Evolutionary conservation across 2,329 filamentous ascomycete genomes (phyloP), one percentile per base, ranked within the genome.

Genomic region (Setomelanomma holmii): DNA sequence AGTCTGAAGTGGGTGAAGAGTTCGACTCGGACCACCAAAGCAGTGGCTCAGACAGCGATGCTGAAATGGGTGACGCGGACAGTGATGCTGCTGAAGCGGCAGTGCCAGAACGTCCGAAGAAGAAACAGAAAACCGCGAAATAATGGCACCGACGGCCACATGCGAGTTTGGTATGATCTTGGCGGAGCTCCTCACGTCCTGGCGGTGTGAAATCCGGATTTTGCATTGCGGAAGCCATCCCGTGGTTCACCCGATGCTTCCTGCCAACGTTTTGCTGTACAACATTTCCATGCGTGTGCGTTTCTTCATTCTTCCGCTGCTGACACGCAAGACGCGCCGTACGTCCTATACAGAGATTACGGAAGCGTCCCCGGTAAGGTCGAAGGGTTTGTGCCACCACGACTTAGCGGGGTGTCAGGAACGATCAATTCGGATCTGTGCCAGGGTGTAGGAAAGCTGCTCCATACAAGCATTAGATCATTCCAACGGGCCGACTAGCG

Each of bases 1-100:
- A 99, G 60, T 96, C 90, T 46, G 95, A 99, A 63, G 93, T 97
- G 2, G 95, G 93, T 1, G 95, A 99, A 76, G 96, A 99, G 73
- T 99, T 86, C 64, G 95, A 99, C 76, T 93, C 90, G 46, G 89
- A 86, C 40, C 93, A 97, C 71, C 91, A 96, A 72, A 96, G 91
- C 71, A 90, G 86, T 44, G 91, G 89, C 11, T 87, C 84, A 16
- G 87, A 82, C 49, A 88, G 85, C 62, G 88, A 84, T 55, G 84
- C 83, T 38, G 87, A 87, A 44, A 85, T 80, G 62, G 85, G 79
- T 38, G 88, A 88, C 67, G 87, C 85, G 51, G 86, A 84, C 61
- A 75, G 82, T 48, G 77, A 75, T 40, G 82, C 45, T 78, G 79
- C 75, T 49, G 76, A 74, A 45, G 79, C 72, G 45, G 80, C 74